phyloP scores from a whole-genome alignment of 768 basidiomycete species.

The Leccinellum albellum region DNA sequence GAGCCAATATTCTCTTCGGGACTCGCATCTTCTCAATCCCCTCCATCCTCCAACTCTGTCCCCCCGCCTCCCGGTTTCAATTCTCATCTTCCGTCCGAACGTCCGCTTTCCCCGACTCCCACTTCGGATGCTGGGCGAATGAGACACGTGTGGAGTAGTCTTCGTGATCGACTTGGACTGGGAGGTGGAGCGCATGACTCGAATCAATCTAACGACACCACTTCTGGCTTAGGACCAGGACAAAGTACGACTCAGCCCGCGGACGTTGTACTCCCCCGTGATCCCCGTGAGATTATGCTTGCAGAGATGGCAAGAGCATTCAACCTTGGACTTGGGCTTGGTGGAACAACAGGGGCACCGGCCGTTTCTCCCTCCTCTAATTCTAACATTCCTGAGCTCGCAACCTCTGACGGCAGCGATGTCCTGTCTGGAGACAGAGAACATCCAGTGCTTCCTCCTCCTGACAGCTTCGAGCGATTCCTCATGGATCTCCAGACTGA shows the following conservation, averaged over 20 bases:
- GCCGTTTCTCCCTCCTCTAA: slow-evolving; percentile 1
- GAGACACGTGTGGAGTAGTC: slow-evolving; percentile 63
- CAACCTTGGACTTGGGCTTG: slow-evolving; percentile 62
- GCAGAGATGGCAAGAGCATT: slow-evolving; percentile 81
- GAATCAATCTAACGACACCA: slow-evolving; percentile 9
- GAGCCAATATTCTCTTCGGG: slow-evolving; percentile 60
- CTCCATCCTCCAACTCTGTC: slow-evolving; percentile 12
- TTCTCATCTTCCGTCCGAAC: slow-evolving; percentile 23
- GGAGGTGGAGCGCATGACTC: slow-evolving; percentile 26
- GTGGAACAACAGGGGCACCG: slow-evolving; percentile 13
- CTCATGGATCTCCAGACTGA: slow-evolving; percentile 75
- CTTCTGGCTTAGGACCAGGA: slow-evolving; percentile 4
- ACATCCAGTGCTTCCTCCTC: slow-evolving; percentile 36
- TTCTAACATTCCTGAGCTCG: slow-evolving; percentile 9
- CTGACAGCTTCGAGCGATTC: slow-evolving; percentile 80
- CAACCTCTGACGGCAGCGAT: slow-evolving; percentile 4
- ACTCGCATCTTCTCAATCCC: slow-evolving; percentile 38
- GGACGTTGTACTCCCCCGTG: slow-evolving; percentile 22
- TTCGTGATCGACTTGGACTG: slow-evolving; percentile 65
- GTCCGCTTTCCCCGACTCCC: slow-evolving; percentile 41
- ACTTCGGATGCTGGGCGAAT: slow-evolving; percentile 41
- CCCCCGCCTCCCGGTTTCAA: slow-evolving; percentile 10
- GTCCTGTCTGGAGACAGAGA: slow-evolving; percentile 8
- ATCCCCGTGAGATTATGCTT: slow-evolving; percentile 69
- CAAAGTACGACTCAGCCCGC: slow-evolving; percentile 9